Evolutionary conservation across 208 protist genomes (phyloP).

Genomic region (Porcisia hertigi): DNA sequence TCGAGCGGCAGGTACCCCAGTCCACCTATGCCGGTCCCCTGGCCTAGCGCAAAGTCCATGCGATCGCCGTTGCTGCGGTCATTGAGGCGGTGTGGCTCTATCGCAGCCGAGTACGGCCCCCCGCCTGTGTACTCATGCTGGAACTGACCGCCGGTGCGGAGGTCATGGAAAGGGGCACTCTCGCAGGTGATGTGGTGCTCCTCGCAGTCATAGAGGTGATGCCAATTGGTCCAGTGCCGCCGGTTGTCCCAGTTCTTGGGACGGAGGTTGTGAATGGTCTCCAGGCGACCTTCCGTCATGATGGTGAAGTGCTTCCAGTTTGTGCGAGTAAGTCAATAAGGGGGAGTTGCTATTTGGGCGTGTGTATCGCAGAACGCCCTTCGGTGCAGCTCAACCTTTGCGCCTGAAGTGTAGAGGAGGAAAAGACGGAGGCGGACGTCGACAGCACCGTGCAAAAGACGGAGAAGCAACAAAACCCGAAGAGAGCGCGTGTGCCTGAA

Average conservation of each 20-base stretch:
- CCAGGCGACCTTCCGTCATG: constrained; percentile 91
- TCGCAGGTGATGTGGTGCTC: constrained; percentile 86
- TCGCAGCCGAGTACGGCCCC: constrained; percentile 51
- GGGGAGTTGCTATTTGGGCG: background rate
- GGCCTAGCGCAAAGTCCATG: constrained; percentile 82
- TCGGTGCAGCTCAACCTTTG: background rate
- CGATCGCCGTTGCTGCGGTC: constrained; percentile 66
- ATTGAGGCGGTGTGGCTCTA: constrained; percentile 60
- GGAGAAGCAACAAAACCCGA: background rate
- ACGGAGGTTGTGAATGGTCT: constrained; percentile 89
- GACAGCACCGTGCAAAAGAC: background rate
- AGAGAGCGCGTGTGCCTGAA: background rate
- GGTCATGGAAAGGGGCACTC: constrained; percentile 89
- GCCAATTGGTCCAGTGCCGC: constrained; percentile 92
- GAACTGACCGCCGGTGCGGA: constrained; percentile 88
- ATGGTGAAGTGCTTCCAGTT: constrained; percentile 1
- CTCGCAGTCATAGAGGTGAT: constrained; percentile 90
- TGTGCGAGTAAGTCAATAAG: background rate
- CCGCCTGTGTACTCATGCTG: constrained; percentile 85
- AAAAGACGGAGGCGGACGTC: background rate
- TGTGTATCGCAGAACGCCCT: background rate
- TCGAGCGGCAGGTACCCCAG: constrained; percentile 61
- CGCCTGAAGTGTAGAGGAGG: background rate
- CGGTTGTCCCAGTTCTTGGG: constrained; percentile 91
- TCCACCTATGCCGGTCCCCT: constrained; percentile 61